These are phyloP conservation scores for Adiantum capillusveneris DNA, from an alignment of 75 land plant species.

Conservation along the genomic window DNA sequence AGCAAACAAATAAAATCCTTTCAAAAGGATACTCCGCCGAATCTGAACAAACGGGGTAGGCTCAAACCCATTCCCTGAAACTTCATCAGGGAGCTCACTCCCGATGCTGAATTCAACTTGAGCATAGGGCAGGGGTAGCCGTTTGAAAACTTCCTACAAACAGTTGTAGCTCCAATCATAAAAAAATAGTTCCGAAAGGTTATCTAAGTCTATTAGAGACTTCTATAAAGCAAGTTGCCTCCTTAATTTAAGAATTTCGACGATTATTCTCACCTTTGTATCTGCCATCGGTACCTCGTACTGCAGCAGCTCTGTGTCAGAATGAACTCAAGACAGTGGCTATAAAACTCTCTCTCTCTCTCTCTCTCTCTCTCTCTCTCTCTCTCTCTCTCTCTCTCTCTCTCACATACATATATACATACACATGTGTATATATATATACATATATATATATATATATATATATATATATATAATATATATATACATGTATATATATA, in stretches of 20 bases:
- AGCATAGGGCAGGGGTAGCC: conserved; percentile 53
- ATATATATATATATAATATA: too few relatives aligned
- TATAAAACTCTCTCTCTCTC: background rate
- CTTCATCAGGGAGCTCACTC: conserved; percentile 34
- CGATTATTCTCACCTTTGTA: conserved; percentile 23
- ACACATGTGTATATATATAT: too few relatives aligned
- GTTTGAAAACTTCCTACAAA: conserved; percentile 57
- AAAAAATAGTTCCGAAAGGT: background rate
- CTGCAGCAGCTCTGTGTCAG: conserved; percentile 44
- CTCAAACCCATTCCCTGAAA: conserved; percentile 26
- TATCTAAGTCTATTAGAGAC: background rate
- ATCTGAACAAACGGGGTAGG: conserved; percentile 69
- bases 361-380: background rate
- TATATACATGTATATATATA: too few relatives aligned
- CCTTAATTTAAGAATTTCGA: too few relatives aligned
- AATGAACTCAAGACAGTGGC: background rate
- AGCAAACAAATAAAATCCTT: background rate
- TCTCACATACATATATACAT: too few relatives aligned
- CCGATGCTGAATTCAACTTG: conserved; percentile 52
- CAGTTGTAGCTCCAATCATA: background rate
- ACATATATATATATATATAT: too few relatives aligned
- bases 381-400: too few relatives aligned
- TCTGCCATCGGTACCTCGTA: conserved; percentile 22
- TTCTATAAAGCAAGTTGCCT: too few relatives aligned
- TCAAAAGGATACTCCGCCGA: conserved; percentile 80